Conservation (phyloP, 495 filamentous ascomycete genomes). For the Neurospora cerealis region DNA sequence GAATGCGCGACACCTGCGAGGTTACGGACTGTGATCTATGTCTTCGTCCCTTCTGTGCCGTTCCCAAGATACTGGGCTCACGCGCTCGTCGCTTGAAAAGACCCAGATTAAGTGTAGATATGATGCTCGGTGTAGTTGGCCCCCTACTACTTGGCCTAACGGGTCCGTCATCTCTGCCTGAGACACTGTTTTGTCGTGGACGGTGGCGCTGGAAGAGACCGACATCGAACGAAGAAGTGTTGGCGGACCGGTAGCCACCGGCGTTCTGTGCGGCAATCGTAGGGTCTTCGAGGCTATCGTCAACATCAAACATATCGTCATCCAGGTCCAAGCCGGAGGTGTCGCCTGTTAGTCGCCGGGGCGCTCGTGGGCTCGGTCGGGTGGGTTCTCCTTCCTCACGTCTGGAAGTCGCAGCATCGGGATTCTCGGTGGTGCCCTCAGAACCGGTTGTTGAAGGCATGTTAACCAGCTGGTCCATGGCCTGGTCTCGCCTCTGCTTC, state of each 20-base stretch:
- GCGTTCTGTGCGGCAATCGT: constrained; percentile 18
- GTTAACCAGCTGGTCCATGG: constrained; percentile 29
- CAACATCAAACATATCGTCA: constrained; percentile 34
- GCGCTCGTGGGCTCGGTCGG: constrained; percentile 10
- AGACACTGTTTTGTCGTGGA: constrained; percentile 36
- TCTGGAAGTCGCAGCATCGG: constrained; percentile 14
- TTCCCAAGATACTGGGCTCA: constrained; percentile 39
- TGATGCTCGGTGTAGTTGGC: constrained; percentile 33
- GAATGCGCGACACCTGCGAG: constrained; percentile 11
- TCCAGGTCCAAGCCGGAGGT: constrained; percentile 38
- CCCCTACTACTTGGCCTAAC: constrained; percentile 41
- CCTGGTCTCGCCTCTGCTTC: constrained; percentile 26
- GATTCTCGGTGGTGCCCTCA: constrained; percentile 1
- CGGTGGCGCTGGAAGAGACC: constrained; percentile 31
- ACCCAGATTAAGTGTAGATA: constrained; percentile 36
- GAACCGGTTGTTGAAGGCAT: constrained; percentile 25
- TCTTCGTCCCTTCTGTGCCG: constrained; percentile 25
- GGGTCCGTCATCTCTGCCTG: constrained; percentile 30
- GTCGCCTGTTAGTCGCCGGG: constrained; percentile 22
- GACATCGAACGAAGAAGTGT: constrained; percentile 35
- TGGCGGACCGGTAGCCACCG: constrained; percentile 28
- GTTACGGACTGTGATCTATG: constrained; percentile 19
- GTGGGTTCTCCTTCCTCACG: constrained; percentile 10
- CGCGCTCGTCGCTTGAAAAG: constrained; percentile 34
- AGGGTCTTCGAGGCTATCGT: constrained; percentile 30